These are phyloP conservation scores for Acacia acuminata DNA, from an alignment of 306 rosid genomes.

Conservation along the genomic window DNA sequence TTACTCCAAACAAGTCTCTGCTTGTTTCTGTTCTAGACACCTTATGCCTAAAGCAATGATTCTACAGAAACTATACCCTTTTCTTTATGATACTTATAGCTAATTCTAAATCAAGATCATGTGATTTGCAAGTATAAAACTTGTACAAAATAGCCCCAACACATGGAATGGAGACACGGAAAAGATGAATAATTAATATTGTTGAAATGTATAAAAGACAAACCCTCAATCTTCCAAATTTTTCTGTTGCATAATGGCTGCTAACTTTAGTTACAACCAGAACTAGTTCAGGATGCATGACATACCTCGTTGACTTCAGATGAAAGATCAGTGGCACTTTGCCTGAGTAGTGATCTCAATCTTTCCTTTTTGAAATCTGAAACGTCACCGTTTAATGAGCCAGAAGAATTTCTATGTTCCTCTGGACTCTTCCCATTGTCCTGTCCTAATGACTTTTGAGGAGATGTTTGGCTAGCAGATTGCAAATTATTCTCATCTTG, in stretches of 20 bases:
- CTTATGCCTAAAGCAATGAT: not conserved
- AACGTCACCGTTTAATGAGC: slow-evolving; percentile 45
- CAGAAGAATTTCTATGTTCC: slow-evolving; percentile 27
- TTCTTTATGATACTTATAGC: not conserved
- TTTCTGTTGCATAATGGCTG: not conserved
- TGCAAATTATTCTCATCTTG: slow-evolving; percentile 49
- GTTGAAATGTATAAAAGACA: not conserved
- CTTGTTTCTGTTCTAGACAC: not conserved
- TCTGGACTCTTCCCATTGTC: slow-evolving; percentile 34
- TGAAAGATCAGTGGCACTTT: slow-evolving; percentile 65
- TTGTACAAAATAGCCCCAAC: not conserved
- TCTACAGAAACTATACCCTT: not conserved
- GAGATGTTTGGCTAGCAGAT: slow-evolving; percentile 34
- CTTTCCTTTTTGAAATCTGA: slow-evolving; percentile 62
- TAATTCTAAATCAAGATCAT: slow-evolving; percentile 10
- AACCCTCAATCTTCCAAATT: slow-evolving; percentile 11
- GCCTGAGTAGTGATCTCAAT: slow-evolving; percentile 68
- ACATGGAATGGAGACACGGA: not conserved
- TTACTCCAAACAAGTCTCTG: not conserved
- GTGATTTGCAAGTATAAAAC: not conserved
- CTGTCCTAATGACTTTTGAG: slow-evolving; percentile 30
- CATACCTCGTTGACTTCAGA: slow-evolving; percentile 86
- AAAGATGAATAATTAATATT: slow-evolving; percentile 7
- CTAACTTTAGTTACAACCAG: slow-evolving; percentile 19
- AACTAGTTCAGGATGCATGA: slow-evolving; percentile 30